Evolutionary conservation across 2,329 filamentous ascomycete genomes (phyloP), one percentile per base, ranked within the genome.

Genomic region (Niveomyces coronatus): DNA sequence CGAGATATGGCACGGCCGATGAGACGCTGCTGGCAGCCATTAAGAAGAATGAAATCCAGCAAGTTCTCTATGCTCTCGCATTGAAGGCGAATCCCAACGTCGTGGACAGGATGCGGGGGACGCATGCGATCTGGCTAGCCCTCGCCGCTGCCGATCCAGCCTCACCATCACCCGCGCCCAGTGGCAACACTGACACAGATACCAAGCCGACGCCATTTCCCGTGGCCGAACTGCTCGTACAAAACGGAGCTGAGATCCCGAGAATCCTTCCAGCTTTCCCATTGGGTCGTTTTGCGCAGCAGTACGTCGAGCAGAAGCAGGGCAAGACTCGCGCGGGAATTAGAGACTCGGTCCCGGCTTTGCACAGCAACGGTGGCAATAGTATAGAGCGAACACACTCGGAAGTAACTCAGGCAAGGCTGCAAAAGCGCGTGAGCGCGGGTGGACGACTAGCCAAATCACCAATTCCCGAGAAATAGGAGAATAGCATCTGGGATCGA

Each of bases 11-110:
- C 3, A 85, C 81, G 0, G 68, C 89, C 1, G 87, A 96, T 44
- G 91, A 98, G 51, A 88, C 85, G 0, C 71, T 98, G 5, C 67
- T 98, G 27, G 87, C 88, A 5, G 88, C 85, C 9, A 88, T 96
- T 57, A 98, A 96, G 69, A 86, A 81, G 61, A 95, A 95, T 57
- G 88, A 98, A 54, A 85, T 98, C 39, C 84, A 91, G 53, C 84
- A 87, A 46, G 87, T 95, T 17, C 74, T 98, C 18, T 93, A 95
- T 52, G 89, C 85, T 4, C 70, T 98, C 32, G 86, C 91, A 2
- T 70, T 95, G 22, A 75, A 75, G 44, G 91, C 85, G 11, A 94
- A 88, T 52, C 85, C 88, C 11, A 98, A 98, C 52, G 74, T 81
- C 3, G 68, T 78, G 5, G 91, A 98, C 57, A 85, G 80, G 46